Evolutionary conservation across 2,329 filamentous ascomycete species (phyloP), one percentile per base, ranked within the genome.

Genomic region (Nannizziopsis barbatae): DNA sequence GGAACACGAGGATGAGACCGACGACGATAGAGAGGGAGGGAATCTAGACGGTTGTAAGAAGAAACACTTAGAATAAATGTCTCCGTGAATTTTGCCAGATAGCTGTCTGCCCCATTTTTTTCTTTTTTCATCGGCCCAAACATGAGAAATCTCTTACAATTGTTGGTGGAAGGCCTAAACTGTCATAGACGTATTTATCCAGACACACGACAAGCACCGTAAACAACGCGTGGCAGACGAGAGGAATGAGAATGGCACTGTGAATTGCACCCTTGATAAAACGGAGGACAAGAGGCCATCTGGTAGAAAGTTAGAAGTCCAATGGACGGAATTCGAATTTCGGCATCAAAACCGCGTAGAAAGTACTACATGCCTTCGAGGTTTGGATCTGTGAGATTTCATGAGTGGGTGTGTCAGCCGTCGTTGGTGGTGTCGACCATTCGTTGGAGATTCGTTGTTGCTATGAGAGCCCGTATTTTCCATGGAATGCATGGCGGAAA

Each of bases 251-350:
- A 51, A 82, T 78, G 32, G 75, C 72, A 50, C 63, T 65, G 60
- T 83, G 79, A 47, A 83, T 75, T 2, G 78, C 76, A 43, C 79
- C 79, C 60, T 81, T 81, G 60, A 76, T 72, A 62, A 82, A 80
- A 52, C 79, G 74, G 38, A 82, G 69, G 12, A 81, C 79, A 5
- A 83, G 68, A 12, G 79, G 79, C 69, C 78, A 75, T 63, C 79
- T 76, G 46, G 15, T 15, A 38, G 18, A 8, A 40, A 14, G 12
- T 35, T 27, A 22, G 9, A 15, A 18, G 11, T 22, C 17, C 36
- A 36, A n/a, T 33, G 30, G 45, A n/a, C 12, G 4, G 35, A 5
- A 37, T 37, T n/a, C 7, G 17, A 43, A 43, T 27, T 27, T 12
- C 22, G 22, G 39, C 5, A 11, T 5, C 15, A 27, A 5, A 33